Evolutionary conservation across 768 basidiomycete genomes (phyloP).

Genomic region (Leccinum uliginosum): DNA sequence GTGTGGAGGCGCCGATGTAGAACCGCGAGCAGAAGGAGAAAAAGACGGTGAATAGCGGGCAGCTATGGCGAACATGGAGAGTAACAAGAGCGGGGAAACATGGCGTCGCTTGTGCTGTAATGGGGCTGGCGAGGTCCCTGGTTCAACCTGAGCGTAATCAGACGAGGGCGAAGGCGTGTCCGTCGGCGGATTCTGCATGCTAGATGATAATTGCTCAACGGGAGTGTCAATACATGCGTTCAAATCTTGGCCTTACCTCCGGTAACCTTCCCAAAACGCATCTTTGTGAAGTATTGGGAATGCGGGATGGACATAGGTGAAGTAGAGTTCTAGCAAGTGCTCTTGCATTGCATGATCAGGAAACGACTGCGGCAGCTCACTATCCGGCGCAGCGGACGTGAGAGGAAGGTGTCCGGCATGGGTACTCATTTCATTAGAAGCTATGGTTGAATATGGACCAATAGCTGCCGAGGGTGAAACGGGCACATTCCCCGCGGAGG

Average conservation of each 20-base stretch:
- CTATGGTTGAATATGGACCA: background rate
- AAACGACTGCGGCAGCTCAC: constrained; percentile 41
- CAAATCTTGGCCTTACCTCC: constrained; percentile 29
- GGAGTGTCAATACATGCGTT: background rate
- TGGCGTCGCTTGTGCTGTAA: constrained; percentile 40
- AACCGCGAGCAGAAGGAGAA: constrained; percentile 26
- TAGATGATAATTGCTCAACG: constrained; percentile 2
- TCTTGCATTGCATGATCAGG: constrained; percentile 60
- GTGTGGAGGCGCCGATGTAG: constrained; percentile 27
- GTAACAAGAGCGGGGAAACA: constrained; percentile 62
- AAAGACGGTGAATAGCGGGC: constrained; percentile 56
- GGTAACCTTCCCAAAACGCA: constrained; percentile 59
- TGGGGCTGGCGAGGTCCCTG: constrained; percentile 30
- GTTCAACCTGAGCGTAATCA: constrained; percentile 11
- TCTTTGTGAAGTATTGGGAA: constrained; percentile 76
- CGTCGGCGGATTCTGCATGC: constrained; percentile 23
- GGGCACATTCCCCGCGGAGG: constrained; percentile 24
- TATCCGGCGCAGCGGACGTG: constrained; percentile 26
- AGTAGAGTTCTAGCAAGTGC: constrained; percentile 71
- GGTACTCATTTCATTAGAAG: constrained; percentile 6
- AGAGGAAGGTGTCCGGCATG: constrained; percentile 12
- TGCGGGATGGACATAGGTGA: constrained; percentile 73
- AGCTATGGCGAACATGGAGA: constrained; percentile 82
- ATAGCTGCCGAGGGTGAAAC: constrained; percentile 8
- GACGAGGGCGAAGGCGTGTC: constrained; percentile 32